Percentiles rank a stretch among this genome's conserved stretches.
phyloP scores from a whole-genome alignment of 805 yeast genomes.

The Saccharomycopsis fibuligera region DNA sequence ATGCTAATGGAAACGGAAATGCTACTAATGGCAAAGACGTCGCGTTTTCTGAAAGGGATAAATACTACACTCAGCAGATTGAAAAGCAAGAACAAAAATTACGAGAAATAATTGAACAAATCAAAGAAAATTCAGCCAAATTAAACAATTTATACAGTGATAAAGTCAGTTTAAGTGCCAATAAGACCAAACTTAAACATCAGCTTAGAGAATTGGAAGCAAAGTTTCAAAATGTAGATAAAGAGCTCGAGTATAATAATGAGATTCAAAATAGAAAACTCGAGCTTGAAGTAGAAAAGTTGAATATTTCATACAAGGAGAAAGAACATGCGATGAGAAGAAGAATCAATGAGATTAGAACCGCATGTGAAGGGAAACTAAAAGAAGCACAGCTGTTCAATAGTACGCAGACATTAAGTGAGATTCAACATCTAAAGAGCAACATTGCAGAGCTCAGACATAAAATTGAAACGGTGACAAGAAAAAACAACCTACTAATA shows the following conservation, averaged over 20 bases:
- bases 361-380: background rate
- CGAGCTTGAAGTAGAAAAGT: slow-evolving; percentile 5
- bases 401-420: too few species aligned
- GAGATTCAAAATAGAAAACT: background rate
- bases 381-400: background rate
- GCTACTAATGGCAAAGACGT: background rate
- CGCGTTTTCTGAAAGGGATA: background rate
- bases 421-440: too few species aligned
- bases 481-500: too few species aligned
- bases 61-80: slow-evolving; percentile 6
- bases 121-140: background rate
- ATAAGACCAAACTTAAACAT: background rate
- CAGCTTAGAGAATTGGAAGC: background rate
- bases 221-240: background rate
- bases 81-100: slow-evolving; percentile 2
- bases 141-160: slow-evolving; percentile 10
- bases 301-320: background rate
- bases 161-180: slow-evolving; percentile 1
- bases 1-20: too few species aligned
- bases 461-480: too few species aligned
- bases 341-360: background rate
- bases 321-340: background rate
- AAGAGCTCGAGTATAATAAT: background rate
- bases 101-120: background rate
- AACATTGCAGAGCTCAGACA: too few species aligned